These are phyloP conservation scores for Boletus insuetus DNA, from an alignment of 768 basidiomycete genomes.

Conservation along the genomic window DNA sequence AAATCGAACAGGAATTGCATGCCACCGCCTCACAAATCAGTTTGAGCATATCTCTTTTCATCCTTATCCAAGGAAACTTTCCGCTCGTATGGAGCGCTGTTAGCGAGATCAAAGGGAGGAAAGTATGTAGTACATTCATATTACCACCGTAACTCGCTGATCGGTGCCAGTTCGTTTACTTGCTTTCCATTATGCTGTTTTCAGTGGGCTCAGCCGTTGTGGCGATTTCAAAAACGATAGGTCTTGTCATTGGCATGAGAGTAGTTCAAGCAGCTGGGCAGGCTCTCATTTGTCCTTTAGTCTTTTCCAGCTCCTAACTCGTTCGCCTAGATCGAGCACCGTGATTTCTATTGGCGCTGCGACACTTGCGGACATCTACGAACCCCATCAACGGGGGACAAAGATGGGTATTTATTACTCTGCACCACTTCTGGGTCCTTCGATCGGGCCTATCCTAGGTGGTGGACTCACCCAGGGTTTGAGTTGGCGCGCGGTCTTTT, in stretches of 20 bases:
- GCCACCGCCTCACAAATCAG: slow-evolving; percentile 64
- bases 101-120: slow-evolving; percentile 66
- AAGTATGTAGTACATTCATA: slow-evolving; percentile 37
- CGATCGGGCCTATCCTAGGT: slow-evolving; percentile 67
- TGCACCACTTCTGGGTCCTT: slow-evolving; percentile 73
- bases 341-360: slow-evolving; percentile 72
- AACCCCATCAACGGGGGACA: slow-evolving; percentile 68
- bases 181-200: slow-evolving; percentile 51
- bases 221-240: slow-evolving; percentile 54
- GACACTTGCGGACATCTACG: slow-evolving; percentile 77
- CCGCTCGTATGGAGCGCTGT: slow-evolving; percentile 32
- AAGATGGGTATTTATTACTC: slow-evolving; percentile 84
- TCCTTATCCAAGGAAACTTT: slow-evolving; percentile 63
- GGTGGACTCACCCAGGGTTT: slow-evolving; percentile 65
- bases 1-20: slow-evolving; percentile 60
- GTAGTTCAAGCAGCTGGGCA: slow-evolving; percentile 64
- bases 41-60: slow-evolving; percentile 66
- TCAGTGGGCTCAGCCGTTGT: slow-evolving; percentile 56
- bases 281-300: slow-evolving; percentile 2
- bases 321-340: slow-evolving; percentile 47
- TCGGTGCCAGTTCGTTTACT: too few relatives aligned
- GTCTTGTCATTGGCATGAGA: slow-evolving; percentile 64
- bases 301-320: neutral
- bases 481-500: slow-evolving; percentile 83
- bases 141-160: too few relatives aligned